A percentile compares a stretch with the other conserved stretches of the same genome.
Conservation (phyloP, 345 rosid genomes). For the Bruguiera gymnorhiza region DNA sequence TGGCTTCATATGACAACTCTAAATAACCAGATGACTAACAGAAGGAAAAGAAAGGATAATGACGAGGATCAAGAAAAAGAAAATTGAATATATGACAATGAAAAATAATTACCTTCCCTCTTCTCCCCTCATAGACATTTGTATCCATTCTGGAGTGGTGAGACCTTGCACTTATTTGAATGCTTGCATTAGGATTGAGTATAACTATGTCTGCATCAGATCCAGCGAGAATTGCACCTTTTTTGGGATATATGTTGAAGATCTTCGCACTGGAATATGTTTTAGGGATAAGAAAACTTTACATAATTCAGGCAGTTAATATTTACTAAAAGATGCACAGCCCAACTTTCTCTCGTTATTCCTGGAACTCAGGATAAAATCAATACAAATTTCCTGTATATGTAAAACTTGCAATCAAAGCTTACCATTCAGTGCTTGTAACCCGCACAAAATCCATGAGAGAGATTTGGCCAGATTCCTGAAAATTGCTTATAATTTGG, state of each 20-base stretch:
- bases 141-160: slow-evolving; percentile 91
- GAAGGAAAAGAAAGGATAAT: too few relatives aligned
- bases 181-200: slow-evolving; percentile 79
- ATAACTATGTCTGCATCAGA: slow-evolving; percentile 97
- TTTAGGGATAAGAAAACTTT: background rate
- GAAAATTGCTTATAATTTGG: slow-evolving; percentile 19
- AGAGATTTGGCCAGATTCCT: slow-evolving; percentile 80
- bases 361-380: background rate
- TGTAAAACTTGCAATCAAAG: slow-evolving; percentile 2
- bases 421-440: slow-evolving; percentile 83
- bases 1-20: too few relatives aligned
- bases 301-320: background rate
- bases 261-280: slow-evolving; percentile 67
- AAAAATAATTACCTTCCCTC: slow-evolving; percentile 58
- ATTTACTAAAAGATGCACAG: background rate
- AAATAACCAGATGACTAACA: too few relatives aligned
- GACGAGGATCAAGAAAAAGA: background rate
- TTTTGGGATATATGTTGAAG: slow-evolving; percentile 88
- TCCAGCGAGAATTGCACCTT: slow-evolving; percentile 89
- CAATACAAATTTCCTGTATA: background rate
- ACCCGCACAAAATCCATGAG: slow-evolving; percentile 62
- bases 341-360: background rate
- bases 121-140: slow-evolving; percentile 74
- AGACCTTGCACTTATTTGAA: slow-evolving; percentile 59
- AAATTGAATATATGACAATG: background rate